Evolutionary conservation across 176 grass and related monocot genomes (phyloP).

Genomic region (Rhynchospora pubera): DNA sequence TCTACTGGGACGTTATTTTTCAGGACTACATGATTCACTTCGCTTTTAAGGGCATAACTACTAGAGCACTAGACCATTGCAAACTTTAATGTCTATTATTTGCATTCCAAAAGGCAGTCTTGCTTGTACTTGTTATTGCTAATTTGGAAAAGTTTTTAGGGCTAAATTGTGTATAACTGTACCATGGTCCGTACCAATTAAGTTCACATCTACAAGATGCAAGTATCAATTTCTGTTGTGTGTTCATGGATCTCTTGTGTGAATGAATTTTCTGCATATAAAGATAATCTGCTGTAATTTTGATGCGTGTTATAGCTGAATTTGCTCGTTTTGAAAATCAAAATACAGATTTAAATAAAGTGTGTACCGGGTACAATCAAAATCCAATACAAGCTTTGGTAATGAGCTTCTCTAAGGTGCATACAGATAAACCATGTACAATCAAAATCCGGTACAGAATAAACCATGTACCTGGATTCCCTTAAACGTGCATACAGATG

Average conservation of each 20-base stretch:
- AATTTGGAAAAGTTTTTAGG: neutral
- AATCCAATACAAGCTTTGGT: too few species aligned
- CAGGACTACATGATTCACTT: constrained; percentile 24
- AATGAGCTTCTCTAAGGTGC: too few species aligned
- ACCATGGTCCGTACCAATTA: neutral
- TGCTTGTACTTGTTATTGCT: neutral
- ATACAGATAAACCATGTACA: too few species aligned
- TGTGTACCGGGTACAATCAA: too few species aligned
- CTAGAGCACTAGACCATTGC: constrained; percentile 20
- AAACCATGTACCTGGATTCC: too few species aligned
- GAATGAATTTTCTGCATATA: neutral
- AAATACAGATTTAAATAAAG: neutral
- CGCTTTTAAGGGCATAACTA: constrained; percentile 6
- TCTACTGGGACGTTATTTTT: constrained; percentile 15
- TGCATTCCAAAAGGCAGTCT: neutral
- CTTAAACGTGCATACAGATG: too few species aligned
- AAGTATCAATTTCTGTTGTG: neutral
- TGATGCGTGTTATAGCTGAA: neutral
- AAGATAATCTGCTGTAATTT: neutral
- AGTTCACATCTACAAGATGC: neutral
- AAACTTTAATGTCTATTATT: constrained; percentile 8
- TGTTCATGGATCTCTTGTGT: neutral
- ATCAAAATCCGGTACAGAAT: too few species aligned
- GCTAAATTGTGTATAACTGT: neutral
- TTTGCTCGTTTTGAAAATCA: neutral